Percentiles rank a stretch among this genome's conserved stretches.
phyloP scores from a whole-genome alignment of 805 yeast genomes.

The Pichia sporocuriosa region DNA sequence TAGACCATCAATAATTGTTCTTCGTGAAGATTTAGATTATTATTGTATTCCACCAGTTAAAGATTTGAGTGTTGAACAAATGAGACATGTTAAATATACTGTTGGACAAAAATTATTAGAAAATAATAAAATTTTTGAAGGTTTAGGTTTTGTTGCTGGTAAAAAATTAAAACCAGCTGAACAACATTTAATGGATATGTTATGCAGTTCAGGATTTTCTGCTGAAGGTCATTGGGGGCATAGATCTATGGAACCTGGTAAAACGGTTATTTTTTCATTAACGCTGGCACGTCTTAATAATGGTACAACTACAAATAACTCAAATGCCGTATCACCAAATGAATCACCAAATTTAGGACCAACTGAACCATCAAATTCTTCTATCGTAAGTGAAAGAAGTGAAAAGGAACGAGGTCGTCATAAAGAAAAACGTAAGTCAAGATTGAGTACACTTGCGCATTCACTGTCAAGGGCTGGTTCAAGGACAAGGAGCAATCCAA shows the following conservation, averaged over 20 bases:
- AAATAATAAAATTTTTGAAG: slow-evolving; percentile 64
- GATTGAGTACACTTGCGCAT: slow-evolving; percentile 53
- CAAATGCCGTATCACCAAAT: slow-evolving; percentile 15
- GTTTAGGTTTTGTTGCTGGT: slow-evolving; percentile 56
- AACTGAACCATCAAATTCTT: slow-evolving; percentile 15
- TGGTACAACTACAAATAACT: slow-evolving; percentile 11
- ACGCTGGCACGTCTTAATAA: slow-evolving; percentile 57
- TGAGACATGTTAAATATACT: slow-evolving; percentile 60
- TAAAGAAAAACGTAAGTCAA: slow-evolving; percentile 28
- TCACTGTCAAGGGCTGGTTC: slow-evolving; percentile 42
- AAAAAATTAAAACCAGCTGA: slow-evolving; percentile 80
- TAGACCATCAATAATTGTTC: slow-evolving; percentile 85
- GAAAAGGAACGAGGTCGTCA: slow-evolving; percentile 14
- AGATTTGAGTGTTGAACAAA: slow-evolving; percentile 49
- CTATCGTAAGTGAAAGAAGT: slow-evolving; percentile 13
- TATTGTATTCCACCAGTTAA: slow-evolving; percentile 77
- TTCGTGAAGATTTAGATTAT: slow-evolving; percentile 90
- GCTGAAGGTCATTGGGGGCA: slow-evolving; percentile 75
- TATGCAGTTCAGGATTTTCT: slow-evolving; percentile 80
- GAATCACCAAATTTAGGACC: slow-evolving; percentile 31
- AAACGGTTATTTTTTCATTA: slow-evolving; percentile 80
- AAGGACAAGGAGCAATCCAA: slow-evolving; percentile 30
- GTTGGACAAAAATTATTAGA: slow-evolving; percentile 62
- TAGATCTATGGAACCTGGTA: slow-evolving; percentile 79
- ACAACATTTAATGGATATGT: slow-evolving; percentile 89